Evolutionary conservation across 352 stramenopile species (phyloP), one percentile per base, ranked within the genome.

Genomic region (Poterioochromonas sp.): DNA sequence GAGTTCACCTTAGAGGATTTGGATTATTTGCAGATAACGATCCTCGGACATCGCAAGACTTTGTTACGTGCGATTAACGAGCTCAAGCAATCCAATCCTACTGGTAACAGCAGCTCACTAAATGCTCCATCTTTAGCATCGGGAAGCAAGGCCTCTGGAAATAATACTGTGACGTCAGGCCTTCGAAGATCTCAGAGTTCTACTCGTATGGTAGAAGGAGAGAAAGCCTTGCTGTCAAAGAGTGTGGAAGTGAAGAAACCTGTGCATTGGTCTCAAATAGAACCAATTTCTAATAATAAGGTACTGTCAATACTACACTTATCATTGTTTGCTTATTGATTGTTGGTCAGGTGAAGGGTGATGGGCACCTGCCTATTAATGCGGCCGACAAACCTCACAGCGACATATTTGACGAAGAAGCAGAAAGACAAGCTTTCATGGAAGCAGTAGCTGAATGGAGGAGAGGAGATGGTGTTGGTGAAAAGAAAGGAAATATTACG

Each of bases 1-100:
- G 84, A 88, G 29, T 60, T 88, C 8, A 80, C 84, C 12, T 63
- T 85, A 11, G 84, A 88, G n/a, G 84, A 88, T 79, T 79, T 88
- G 41, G 84, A 88, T 78, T 88, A 88, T 80, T 86, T 88, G 83
- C 47, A 74, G 20, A 85, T 88, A 12, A 78, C 37, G 35, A 79
- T 83, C 11, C 78, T 88, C 18, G 84, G 65, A 12, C 84, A 87
- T 41, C 77, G 84, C 1, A 88, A 88, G 76, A 73, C 78, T 35
- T 62, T 88, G 18, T 73, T 88, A 32, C 15, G 73, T 11, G 34
- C n/a, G 18, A 37, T 64, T 26, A 64, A 76, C 39, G 77, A 77
- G 41, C 49, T 53, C 5, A 70, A 22, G 12, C 8, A 65, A 65
- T n/a, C n/a, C n/a, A n/a, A n/a, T n/a, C n/a, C n/a, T n/a, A n/a